A percentile compares a stretch with the other conserved stretches of the same genome.
These are phyloP conservation scores for Lagerstroemia speciosa DNA, from an alignment of 345 rosid species.

Conservation along the genomic window DNA sequence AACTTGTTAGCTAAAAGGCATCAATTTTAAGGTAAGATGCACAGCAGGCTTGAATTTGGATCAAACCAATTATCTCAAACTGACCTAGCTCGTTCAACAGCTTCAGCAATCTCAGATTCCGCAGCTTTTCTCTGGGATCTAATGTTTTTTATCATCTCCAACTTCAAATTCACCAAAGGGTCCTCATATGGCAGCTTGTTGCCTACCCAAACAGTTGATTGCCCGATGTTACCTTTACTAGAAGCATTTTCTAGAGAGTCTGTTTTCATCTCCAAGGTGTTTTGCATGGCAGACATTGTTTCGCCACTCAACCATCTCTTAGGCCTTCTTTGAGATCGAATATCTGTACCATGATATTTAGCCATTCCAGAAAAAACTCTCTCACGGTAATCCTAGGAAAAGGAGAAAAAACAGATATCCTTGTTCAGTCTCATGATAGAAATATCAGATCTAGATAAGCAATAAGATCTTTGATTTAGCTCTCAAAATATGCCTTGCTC, in stretches of 20 bases:
- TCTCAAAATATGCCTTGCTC: not conserved
- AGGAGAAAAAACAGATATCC: constrained; percentile 5
- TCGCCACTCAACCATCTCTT: constrained; percentile 35
- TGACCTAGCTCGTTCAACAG: constrained; percentile 75
- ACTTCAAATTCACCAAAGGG: constrained; percentile 60
- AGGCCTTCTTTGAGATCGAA: constrained; percentile 46
- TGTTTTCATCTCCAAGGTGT: constrained; percentile 19
- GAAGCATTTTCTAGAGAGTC: constrained; percentile 5
- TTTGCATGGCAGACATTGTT: constrained; percentile 27
- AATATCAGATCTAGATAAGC: not conserved
- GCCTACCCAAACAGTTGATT: constrained; percentile 15
- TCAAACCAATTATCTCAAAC: constrained; percentile 7
- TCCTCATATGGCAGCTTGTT: constrained; percentile 48
- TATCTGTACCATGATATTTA: constrained; percentile 49
- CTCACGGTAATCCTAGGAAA: constrained; percentile 64
- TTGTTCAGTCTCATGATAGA: not conserved
- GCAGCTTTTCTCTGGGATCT: constrained; percentile 62
- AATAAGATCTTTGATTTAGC: not conserved
- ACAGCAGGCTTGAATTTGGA: not conserved
- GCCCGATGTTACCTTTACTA: constrained; percentile 12
- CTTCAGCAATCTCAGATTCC: constrained; percentile 61
- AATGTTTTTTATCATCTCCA: constrained; percentile 77
- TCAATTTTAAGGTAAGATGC: not conserved
- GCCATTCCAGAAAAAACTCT: constrained; percentile 64
- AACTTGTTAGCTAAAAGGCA: not conserved